Conservation (phyloP, 139 green algal genomes). For the Dunaliella sp. region DNA sequence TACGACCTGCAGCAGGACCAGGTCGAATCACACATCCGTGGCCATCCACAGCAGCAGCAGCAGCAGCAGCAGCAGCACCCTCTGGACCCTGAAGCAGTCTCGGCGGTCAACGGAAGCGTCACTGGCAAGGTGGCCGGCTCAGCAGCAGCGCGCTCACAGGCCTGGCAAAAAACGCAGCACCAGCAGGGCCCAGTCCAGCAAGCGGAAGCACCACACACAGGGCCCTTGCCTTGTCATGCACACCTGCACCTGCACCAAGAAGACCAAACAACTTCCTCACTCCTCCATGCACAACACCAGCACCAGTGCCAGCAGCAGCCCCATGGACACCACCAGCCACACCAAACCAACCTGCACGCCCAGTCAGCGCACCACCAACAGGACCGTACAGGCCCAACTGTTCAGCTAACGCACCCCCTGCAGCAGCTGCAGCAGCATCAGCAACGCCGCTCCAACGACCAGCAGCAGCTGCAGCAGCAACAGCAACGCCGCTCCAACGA, state of each 20-base stretch:
- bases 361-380: background rate
- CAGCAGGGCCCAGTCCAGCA: too few relatives aligned
- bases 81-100: too few relatives aligned
- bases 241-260: background rate
- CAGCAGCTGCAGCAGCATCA: background rate
- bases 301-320: background rate
- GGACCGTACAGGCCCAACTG: too few relatives aligned
- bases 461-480: background rate
- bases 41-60: too few relatives aligned
- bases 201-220: background rate
- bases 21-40: too few relatives aligned
- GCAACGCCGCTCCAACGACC: background rate
- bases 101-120: too few relatives aligned
- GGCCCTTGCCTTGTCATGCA: background rate
- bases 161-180: too few relatives aligned
- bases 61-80: too few relatives aligned
- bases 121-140: too few relatives aligned
- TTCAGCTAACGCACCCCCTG: background rate
- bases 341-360: background rate
- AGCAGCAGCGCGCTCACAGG: too few relatives aligned
- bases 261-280: background rate
- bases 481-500: background rate
- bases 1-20: too few relatives aligned
- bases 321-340: background rate
- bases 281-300: conserved; percentile 7